phyloP scores from a whole-genome alignment of 306 rosid species.

The Cercis canadensis region DNA sequence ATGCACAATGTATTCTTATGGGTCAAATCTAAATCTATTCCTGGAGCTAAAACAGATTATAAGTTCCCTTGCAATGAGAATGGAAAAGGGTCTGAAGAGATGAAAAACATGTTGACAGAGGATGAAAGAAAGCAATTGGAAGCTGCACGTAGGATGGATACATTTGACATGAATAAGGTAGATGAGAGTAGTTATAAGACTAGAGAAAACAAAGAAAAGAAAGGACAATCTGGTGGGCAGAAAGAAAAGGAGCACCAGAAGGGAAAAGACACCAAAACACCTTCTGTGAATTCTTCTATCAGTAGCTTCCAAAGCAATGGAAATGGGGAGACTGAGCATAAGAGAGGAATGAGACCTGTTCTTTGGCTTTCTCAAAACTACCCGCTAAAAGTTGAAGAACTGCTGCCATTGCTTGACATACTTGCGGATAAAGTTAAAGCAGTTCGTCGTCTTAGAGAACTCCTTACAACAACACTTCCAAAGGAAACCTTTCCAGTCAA shows the following conservation, averaged over 20 bases:
- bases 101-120: constrained; percentile 56
- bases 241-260: too few relatives aligned
- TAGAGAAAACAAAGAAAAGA: constrained; percentile 59
- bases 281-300: too few relatives aligned
- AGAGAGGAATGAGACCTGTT: constrained; percentile 66
- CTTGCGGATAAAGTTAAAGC: constrained; percentile 73
- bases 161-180: too few relatives aligned
- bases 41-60: constrained; percentile 71
- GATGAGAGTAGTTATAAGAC: constrained; percentile 40
- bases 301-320: too few relatives aligned
- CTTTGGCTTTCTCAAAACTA: constrained; percentile 70
- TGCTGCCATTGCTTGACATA: constrained; percentile 70
- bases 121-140: constrained; percentile 67
- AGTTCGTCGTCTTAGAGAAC: constrained; percentile 64
- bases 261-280: too few relatives aligned
- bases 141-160: constrained; percentile 57
- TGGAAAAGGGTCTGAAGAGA: constrained; percentile 57
- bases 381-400: constrained; percentile 62
- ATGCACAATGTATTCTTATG: constrained; percentile 72
- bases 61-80: constrained; percentile 59
- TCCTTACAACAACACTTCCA: constrained; percentile 71
- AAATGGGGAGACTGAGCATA: constrained; percentile 55
- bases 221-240: constrained; percentile 63
- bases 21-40: constrained; percentile 64
- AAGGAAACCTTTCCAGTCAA: constrained; percentile 73